A percentile compares a stretch with the other conserved stretches of the same genome.
Conservation (phyloP, 306 rosid genomes). For the Rosa rugosa region DNA sequence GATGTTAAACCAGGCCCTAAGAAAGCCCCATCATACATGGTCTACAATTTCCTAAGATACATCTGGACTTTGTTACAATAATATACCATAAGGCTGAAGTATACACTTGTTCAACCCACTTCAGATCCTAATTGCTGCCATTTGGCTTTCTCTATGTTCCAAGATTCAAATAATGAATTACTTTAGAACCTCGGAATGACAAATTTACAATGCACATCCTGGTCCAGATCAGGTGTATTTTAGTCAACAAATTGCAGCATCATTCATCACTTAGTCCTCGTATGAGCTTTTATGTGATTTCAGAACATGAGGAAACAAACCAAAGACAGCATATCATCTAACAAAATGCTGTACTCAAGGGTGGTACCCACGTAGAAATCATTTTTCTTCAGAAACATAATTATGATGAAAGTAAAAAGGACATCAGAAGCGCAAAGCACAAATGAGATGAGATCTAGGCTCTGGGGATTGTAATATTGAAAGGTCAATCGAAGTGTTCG, state of each 20-base stretch:
- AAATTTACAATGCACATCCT: neutral
- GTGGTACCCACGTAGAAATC: neutral
- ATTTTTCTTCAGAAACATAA: neutral
- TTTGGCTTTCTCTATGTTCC: neutral
- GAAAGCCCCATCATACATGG: neutral
- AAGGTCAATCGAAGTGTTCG: neutral
- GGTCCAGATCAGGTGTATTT: neutral
- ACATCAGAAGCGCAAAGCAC: neutral
- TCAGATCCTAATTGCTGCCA: neutral
- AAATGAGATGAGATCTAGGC: neutral
- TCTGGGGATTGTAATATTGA: neutral
- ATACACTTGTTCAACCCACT: neutral
- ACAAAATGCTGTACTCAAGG: neutral
- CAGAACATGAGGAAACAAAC: neutral
- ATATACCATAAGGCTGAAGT: neutral
- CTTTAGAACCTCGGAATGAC: neutral
- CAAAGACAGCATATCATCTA: neutral
- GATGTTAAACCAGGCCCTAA: neutral
- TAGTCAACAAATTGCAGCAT: neutral
- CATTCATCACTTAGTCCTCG: neutral
- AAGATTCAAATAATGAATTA: neutral
- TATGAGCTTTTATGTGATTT: neutral
- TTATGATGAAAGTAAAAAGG: neutral
- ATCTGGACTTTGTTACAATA: neutral
- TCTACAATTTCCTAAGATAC: neutral